Percentiles rank a stretch among this genome's conserved stretches.
These are phyloP conservation scores for Collybiopsis confluens DNA, from an alignment of 768 basidiomycete species.

Conservation along the genomic window DNA sequence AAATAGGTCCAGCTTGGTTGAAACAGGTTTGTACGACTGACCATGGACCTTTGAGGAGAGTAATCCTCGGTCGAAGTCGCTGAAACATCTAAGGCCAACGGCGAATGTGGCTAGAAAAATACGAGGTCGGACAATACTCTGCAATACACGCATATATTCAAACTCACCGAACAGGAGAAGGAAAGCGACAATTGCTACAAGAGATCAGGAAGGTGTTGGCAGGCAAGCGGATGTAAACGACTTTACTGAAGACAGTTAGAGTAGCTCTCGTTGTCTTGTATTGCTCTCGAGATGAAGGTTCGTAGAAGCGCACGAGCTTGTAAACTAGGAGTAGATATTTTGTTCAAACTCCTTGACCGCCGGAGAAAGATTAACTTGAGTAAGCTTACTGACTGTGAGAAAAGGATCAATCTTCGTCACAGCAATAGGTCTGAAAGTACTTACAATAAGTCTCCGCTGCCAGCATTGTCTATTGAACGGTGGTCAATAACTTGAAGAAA, in stretches of 20 bases:
- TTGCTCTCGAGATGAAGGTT: constrained; percentile 45
- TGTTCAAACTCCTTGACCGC: not conserved
- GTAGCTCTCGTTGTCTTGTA: constrained; percentile 78
- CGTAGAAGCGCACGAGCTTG: constrained; percentile 82
- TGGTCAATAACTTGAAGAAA: constrained; percentile 58
- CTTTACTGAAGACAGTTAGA: constrained; percentile 76
- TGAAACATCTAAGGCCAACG: constrained; percentile 74
- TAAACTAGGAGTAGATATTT: constrained; percentile 47
- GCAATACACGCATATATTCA: not conserved
- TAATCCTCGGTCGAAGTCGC: constrained; percentile 81
- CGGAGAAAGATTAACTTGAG: not conserved
- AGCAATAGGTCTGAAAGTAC: constrained; percentile 22
- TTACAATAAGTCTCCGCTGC: constrained; percentile 75
- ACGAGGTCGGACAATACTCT: not conserved
- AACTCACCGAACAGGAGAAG: constrained; percentile 53
- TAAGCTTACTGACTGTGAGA: constrained; percentile 35
- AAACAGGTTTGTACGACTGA: constrained; percentile 39
- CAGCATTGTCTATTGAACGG: constrained; percentile 72
- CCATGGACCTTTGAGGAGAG: constrained; percentile 68
- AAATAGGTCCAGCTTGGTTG: constrained; percentile 25
- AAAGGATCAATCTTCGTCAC: not conserved
- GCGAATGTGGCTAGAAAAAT: constrained; percentile 48
- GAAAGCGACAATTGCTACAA: constrained; percentile 72
- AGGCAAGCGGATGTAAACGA: not conserved
- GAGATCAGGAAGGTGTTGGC: not conserved